Evolutionary conservation across 495 filamentous ascomycete species (phyloP).

Genomic region (Cercophora scortea): DNA sequence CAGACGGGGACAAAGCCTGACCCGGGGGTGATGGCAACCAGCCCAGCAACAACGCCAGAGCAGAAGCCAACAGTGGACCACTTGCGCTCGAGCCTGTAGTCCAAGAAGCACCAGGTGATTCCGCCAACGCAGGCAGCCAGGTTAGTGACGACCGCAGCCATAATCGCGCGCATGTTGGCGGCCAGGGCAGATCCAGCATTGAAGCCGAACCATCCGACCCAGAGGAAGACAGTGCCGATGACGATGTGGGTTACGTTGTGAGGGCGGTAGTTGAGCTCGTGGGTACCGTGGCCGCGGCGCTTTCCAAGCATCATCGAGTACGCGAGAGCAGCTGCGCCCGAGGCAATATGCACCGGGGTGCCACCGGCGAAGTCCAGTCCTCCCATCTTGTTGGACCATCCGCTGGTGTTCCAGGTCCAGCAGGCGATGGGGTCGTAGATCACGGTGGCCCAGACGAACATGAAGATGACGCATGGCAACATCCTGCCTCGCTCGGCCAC

Average conservation of each 20-base stretch:
- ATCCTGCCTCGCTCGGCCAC: constrained; percentile 87
- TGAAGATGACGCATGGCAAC: constrained; percentile 91
- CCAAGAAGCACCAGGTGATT: constrained; percentile 89
- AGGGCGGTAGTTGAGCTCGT: constrained; percentile 89
- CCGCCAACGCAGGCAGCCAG: constrained; percentile 76
- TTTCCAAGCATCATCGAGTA: constrained; percentile 86
- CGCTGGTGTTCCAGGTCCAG: constrained; percentile 90
- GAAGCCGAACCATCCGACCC: constrained; percentile 98
- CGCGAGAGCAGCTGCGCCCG: constrained; percentile 77
- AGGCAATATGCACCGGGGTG: constrained; percentile 89
- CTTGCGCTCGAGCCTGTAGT: constrained; percentile 88
- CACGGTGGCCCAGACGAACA: constrained; percentile 93
- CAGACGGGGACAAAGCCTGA: constrained; percentile 86
- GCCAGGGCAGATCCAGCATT: constrained; percentile 84
- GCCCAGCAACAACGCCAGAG: constrained; percentile 84
- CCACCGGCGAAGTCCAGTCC: constrained; percentile 92
- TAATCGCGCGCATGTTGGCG: constrained; percentile 78
- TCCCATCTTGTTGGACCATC: constrained; percentile 76
- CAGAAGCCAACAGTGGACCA: constrained; percentile 98
- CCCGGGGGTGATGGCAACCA: constrained; percentile 89
- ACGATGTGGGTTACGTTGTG: constrained; percentile 97
- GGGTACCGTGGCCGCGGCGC: constrained; percentile 74
- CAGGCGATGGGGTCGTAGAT: constrained; percentile 93
- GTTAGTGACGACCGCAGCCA: constrained; percentile 63
- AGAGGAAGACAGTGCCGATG: constrained; percentile 92